Conservation (phyloP, 257 asterid species). For the Voacanga thouarsii region DNA sequence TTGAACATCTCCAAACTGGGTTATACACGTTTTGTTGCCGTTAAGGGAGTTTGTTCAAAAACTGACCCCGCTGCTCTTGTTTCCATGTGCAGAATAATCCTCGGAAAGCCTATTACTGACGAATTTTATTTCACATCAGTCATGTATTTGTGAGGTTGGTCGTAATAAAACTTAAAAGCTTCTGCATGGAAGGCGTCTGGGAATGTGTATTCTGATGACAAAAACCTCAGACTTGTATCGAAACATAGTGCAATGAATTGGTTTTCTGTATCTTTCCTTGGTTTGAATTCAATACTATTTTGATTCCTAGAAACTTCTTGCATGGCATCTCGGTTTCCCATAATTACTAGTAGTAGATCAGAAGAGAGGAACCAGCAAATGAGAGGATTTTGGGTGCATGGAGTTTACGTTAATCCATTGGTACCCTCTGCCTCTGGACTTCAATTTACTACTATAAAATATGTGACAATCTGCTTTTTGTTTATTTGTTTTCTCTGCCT, state of each 20-base stretch:
- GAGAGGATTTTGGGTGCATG: no score
- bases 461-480: no score
- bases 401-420: no score
- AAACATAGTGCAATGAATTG: neutral
- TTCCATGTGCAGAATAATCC: constrained; percentile 13
- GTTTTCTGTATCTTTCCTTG: neutral
- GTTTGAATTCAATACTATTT: neutral
- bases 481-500: no score
- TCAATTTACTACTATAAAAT: no score
- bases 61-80: neutral
- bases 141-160: neutral
- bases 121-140: no score
- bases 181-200: neutral
- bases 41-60: neutral
- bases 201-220: neutral
- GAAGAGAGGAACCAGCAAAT: no score
- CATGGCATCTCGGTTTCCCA: no score
- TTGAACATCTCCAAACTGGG: neutral
- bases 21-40: neutral
- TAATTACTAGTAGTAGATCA: no score
- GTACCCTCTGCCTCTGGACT: no score
- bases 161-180: neutral
- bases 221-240: neutral
- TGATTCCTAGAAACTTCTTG: neutral
- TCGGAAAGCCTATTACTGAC: constrained; percentile 12